Evolutionary conservation across 1,139 yeast genomes (phyloP).

Genomic region (Sugiyamaella sp.): DNA sequence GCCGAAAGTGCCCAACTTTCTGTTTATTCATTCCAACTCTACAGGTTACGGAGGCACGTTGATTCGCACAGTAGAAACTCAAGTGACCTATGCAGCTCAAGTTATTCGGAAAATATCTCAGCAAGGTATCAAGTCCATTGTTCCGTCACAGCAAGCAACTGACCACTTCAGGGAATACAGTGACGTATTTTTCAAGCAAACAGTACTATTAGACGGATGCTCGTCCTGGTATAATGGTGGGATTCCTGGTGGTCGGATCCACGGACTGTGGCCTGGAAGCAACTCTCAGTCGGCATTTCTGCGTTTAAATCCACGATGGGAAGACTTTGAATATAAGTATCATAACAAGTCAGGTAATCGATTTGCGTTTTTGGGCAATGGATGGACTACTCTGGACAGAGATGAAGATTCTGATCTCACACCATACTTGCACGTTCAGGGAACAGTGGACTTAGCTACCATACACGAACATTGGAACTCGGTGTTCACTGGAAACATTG

Average conservation of each 20-base stretch:
- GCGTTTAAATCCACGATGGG: conserved; percentile 33
- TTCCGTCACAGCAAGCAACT: conserved; percentile 29
- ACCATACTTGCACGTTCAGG: conserved; percentile 21
- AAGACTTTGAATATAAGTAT: conserved; percentile 33
- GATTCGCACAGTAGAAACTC: conserved; percentile 29
- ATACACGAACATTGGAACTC: conserved; percentile 26
- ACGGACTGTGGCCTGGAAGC: conserved; percentile 36
- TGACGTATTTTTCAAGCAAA: conserved; percentile 26
- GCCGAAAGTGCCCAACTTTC: conserved; percentile 36
- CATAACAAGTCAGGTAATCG: conserved; percentile 21
- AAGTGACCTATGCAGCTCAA: conserved; percentile 30
- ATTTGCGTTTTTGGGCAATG: conserved; percentile 30
- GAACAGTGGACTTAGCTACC: conserved; percentile 17
- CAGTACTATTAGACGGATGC: conserved; percentile 30
- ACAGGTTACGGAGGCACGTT: conserved; percentile 32
- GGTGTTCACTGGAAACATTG: conserved; percentile 1
- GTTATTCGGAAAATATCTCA: conserved; percentile 31
- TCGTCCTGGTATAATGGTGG: conserved; percentile 34
- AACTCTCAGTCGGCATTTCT: conserved; percentile 28
- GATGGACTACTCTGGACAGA: conserved; percentile 28
- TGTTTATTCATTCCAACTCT: conserved; percentile 30
- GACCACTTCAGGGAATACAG: conserved; percentile 28
- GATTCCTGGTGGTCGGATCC: conserved; percentile 26
- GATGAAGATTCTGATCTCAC: conserved; percentile 17
- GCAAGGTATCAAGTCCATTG: conserved; percentile 30